These are phyloP conservation scores for Agaricus blazei DNA, from an alignment of 768 basidiomycete species.

Conservation along the genomic window DNA sequence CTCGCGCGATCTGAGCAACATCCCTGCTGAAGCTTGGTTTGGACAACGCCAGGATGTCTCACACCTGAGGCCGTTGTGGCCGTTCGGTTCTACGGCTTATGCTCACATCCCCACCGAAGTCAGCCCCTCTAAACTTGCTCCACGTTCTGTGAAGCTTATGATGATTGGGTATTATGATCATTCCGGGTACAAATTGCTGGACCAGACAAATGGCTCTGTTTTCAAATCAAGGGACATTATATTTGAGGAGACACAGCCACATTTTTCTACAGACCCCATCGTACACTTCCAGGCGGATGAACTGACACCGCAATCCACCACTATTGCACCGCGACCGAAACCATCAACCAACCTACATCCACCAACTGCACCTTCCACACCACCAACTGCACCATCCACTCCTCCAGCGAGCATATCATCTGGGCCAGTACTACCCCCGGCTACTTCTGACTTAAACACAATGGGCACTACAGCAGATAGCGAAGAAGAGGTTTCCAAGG, in stretches of 20 bases:
- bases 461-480: too few relatives aligned
- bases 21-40: slow-evolving; percentile 14
- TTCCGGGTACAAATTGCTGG: slow-evolving; percentile 17
- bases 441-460: too few relatives aligned
- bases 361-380: too few relatives aligned
- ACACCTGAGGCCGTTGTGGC: slow-evolving; percentile 20
- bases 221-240: neutral
- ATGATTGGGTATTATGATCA: slow-evolving; percentile 20
- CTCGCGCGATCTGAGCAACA: slow-evolving; percentile 8
- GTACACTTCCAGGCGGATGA: too few relatives aligned
- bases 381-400: too few relatives aligned
- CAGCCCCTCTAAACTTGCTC: slow-evolving; percentile 8
- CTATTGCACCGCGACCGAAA: too few relatives aligned
- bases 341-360: too few relatives aligned
- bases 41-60: slow-evolving; percentile 20
- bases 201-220: slow-evolving; percentile 8
- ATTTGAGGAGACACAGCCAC: neutral
- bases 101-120: slow-evolving; percentile 17
- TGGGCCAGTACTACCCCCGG: too few relatives aligned
- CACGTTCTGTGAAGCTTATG: slow-evolving; percentile 13
- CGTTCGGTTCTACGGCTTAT: slow-evolving; percentile 26
- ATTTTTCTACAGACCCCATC: neutral
- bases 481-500: too few relatives aligned
- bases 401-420: too few relatives aligned
- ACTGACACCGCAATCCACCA: too few relatives aligned